Conservation (phyloP, 768 basidiomycete genomes). For the Flagelloscypha sp. region DNA sequence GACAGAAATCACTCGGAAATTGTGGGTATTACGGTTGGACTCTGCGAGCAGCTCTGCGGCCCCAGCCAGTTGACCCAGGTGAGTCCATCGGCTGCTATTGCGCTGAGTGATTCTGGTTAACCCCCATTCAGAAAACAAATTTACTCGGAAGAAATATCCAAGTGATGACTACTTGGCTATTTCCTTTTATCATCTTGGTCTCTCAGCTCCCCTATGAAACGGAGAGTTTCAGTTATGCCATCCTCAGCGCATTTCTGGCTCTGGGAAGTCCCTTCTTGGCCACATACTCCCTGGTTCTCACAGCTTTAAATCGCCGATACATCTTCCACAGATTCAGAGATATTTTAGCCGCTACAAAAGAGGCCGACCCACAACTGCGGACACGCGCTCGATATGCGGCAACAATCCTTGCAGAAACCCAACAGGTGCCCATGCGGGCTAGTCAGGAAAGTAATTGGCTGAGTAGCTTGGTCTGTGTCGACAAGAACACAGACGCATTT, state of each 20-base stretch:
- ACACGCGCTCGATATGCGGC: conserved; percentile 3
- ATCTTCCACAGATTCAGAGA: conserved; percentile 5
- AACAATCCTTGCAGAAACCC: conserved; percentile 7
- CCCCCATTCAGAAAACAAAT: too few species aligned
- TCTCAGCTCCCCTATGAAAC: conserved; percentile 13
- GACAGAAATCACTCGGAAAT: too few species aligned
- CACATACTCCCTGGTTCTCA: conserved; percentile 12
- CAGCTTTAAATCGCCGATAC: conserved; percentile 10
- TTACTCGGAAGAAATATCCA: too few species aligned
- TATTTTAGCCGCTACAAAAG: too few species aligned
- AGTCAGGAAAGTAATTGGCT: conserved; percentile 9
- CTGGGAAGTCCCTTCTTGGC: conserved; percentile 12
- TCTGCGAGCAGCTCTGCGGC: too few species aligned
- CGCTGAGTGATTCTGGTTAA: too few species aligned
- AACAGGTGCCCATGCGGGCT: conserved; percentile 11
- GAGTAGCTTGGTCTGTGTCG: conserved; percentile 6
- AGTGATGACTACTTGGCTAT: conserved; percentile 13
- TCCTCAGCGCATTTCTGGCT: conserved; percentile 8
- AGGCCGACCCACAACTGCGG: conserved; percentile 1
- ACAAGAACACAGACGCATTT: conserved; percentile 7
- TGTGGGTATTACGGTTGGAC: too few species aligned
- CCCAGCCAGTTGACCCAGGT: too few species aligned
- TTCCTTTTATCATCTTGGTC: conserved; percentile 12
- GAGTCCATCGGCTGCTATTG: too few species aligned
- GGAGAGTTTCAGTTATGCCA: too few species aligned